Evolutionary conservation across 805 yeast genomes (phyloP).

Genomic region (Lachancea mirantina): DNA sequence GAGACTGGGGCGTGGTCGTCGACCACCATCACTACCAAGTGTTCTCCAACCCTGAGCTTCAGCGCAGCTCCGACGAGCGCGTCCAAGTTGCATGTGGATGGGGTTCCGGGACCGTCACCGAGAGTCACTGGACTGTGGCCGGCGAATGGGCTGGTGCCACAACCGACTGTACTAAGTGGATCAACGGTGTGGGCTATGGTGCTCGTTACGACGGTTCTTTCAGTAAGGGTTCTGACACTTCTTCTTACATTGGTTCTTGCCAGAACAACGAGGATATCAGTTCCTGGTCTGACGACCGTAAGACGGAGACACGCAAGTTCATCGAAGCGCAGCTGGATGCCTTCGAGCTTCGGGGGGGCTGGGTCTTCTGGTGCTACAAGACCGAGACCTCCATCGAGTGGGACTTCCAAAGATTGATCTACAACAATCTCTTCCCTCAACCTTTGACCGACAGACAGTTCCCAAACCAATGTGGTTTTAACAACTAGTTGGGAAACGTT

Average conservation of each 20-base stretch:
- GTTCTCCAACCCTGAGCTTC: slow-evolving; percentile 57
- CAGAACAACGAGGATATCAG: slow-evolving; percentile 37
- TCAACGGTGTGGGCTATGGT: slow-evolving; percentile 80
- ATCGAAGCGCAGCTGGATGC: slow-evolving; percentile 92
- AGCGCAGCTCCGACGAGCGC: slow-evolving; percentile 54
- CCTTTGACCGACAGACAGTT: slow-evolving; percentile 64
- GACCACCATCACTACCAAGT: slow-evolving; percentile 93
- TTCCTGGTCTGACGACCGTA: slow-evolving; percentile 55
- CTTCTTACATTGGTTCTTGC: slow-evolving; percentile 55
- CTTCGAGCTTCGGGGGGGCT: slow-evolving; percentile 65
- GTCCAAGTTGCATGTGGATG: slow-evolving; percentile 47
- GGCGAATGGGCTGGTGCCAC: slow-evolving; percentile 94
- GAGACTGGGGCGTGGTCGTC: slow-evolving; percentile 59
- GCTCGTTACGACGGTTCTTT: slow-evolving; percentile 70
- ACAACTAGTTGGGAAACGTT: not conserved
- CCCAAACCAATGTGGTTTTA: slow-evolving; percentile 56
- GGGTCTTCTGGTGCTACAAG: slow-evolving; percentile 94
- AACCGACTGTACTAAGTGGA: slow-evolving; percentile 85
- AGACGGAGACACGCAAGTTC: slow-evolving; percentile 53
- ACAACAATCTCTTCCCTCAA: slow-evolving; percentile 65
- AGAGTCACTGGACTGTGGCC: slow-evolving; percentile 64
- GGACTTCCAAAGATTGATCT: slow-evolving; percentile 63
- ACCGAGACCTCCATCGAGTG: slow-evolving; percentile 79
- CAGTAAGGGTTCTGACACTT: slow-evolving; percentile 27
- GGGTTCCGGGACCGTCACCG: slow-evolving; percentile 39